Conservation (phyloP, 2,329 filamentous ascomycete genomes). For the Fusarium piperis region DNA sequence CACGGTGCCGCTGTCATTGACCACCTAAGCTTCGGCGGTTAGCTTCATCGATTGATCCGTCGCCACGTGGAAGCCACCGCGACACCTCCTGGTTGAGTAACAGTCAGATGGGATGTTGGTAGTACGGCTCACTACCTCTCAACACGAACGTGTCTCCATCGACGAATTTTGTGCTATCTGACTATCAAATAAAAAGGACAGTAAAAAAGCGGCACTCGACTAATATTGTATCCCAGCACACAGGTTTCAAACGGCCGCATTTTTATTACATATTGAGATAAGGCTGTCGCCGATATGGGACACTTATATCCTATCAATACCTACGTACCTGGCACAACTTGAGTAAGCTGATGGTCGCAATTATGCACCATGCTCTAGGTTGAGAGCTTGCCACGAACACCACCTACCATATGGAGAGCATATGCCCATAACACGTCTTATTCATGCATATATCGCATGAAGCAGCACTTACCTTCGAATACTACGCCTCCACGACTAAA, state of each 20-base stretch:
- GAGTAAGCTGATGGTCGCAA: neutral
- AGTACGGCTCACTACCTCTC: neutral
- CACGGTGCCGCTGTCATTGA: neutral
- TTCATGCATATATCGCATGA: neutral
- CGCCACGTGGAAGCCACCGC: neutral
- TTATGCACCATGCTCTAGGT: neutral
- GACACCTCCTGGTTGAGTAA: neutral
- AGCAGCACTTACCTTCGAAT: neutral
- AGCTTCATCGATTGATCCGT: neutral
- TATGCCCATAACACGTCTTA: neutral
- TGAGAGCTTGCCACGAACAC: neutral
- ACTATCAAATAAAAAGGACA: neutral
- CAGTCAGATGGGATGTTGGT: neutral
- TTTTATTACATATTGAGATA: neutral
- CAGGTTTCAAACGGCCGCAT: neutral
- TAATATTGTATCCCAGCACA: neutral
- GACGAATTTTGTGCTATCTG: neutral
- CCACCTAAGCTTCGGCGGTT: neutral
- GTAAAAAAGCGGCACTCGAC: neutral
- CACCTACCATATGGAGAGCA: neutral
- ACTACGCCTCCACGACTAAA: neutral
- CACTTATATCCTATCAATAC: neutral
- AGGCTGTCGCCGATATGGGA: neutral
- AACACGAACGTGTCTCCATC: neutral
- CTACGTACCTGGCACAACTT: neutral